Base-by-base conservation (phyloP, 148 eudicot genomes). In the Fallopia convolvulus region DNA sequence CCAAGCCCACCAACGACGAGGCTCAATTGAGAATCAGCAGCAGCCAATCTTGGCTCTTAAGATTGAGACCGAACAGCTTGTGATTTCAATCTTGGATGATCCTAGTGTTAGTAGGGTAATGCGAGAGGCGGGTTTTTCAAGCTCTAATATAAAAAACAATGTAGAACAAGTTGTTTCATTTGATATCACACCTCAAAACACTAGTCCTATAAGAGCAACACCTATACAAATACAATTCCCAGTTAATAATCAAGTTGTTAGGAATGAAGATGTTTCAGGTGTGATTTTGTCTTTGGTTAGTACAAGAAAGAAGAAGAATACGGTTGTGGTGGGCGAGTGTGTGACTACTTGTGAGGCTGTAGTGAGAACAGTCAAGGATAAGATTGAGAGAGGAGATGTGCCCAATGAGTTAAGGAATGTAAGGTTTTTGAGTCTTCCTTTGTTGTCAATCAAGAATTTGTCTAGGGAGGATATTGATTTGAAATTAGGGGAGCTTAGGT, bases 31-130 rank as follows among this genome's bases (percentile, higher is more conserved):
- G 70, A 90, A 80, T 81, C 94, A 93, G 73, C 97, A 92, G 32
- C 98, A 93, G 61, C 92, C 93, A 49, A 86, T 89, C 21, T 72
- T 91, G 55, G 91, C 91, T 47, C 83, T 90, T 7, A 91, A 91
- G 98, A 93, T 74, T 20, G 98, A 91, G 88, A 74, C 88, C 3
- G 92, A 88, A 52, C 98, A 93, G 75, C 87, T 93, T 10, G 91
- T 91, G 12, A 75, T 91, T 0, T 93, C 98, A 2, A 89, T 93
- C 3, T 80, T 93, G 0, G 98, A 93, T 84, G 98, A 93, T 74
- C 98, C 98, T 18, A 93, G 98, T 83, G 97, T 93, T 23, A 93
- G 98, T 77, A 82, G 98, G 82, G 98, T 91, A 52, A 93, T 93
- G 98, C 84, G 94, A 42, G 98, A 93, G 78, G 98, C 98, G 70